phyloP scores from a whole-genome alignment of 1,284 basidiomycete genomes.

The Tremellales sp. region DNA sequence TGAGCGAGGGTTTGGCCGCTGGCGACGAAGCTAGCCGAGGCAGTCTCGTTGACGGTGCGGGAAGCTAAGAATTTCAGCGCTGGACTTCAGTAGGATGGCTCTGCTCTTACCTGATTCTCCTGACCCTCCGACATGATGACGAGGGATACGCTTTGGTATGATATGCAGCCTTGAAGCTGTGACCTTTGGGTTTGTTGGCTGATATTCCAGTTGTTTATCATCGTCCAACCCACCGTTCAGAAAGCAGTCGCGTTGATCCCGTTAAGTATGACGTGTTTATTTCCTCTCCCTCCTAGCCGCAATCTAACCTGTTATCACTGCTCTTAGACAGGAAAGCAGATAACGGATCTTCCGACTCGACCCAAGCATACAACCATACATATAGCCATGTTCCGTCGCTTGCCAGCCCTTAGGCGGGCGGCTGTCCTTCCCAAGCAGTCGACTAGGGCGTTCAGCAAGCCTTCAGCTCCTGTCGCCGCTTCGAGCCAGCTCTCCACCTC shows the following conservation, averaged over 20 bases:
- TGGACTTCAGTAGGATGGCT: neutral
- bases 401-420: constrained; percentile 1
- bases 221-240: neutral
- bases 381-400: constrained; percentile 1
- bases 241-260: constrained; percentile 3
- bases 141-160: neutral
- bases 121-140: constrained; percentile 35
- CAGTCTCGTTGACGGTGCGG: constrained; percentile 20
- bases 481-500: constrained; percentile 14
- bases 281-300: neutral
- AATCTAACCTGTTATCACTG: constrained; percentile 1
- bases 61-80: neutral
- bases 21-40: constrained; percentile 29
- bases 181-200: neutral
- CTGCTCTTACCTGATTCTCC: constrained; percentile 26
- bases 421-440: constrained; percentile 14
- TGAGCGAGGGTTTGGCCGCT: constrained; percentile 8
- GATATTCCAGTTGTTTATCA: constrained; percentile 2
- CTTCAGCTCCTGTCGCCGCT: constrained; percentile 19
- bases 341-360: constrained; percentile 10
- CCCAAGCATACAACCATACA: neutral
- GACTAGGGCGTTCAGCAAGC: constrained; percentile 24
- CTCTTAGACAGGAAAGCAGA: neutral
- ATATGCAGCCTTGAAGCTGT: neutral
- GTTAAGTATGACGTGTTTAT: constrained; percentile 5